Evolutionary conservation across 495 filamentous ascomycete genomes (phyloP), one percentile per base, ranked within the genome.

Genomic region (Penicillium cosmopolitanum): DNA sequence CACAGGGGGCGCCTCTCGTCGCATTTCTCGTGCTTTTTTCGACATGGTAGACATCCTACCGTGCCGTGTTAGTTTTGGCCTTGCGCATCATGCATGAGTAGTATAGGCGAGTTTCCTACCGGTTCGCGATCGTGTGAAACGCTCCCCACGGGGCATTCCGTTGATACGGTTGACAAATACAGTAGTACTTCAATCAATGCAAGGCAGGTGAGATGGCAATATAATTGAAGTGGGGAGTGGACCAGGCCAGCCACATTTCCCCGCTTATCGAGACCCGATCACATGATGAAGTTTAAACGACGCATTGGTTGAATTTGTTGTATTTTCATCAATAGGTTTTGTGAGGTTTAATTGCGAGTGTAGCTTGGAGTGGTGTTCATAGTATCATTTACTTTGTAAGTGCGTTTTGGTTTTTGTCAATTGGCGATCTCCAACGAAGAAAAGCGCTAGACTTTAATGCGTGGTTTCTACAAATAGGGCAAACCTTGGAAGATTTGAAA

Each of bases 21-120:
- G 34, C 68, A 71, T 57, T 71, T 71, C 9, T 65, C 51, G 35
- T 71, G 66, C 31, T 64, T 68, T 19, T 43, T 61, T 36, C 68
- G 66, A 53, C 66, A 71, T 44, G 62, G 51, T 9, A 71, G 61
- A 53, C 68, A 71, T 19, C 66, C 68, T 71, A 34, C 6, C 28
- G 42, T 13, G 12, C 11, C 19, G 19, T 13, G 38, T 66, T 18
- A 66, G 63, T 46, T 18, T 12, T 5, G 23, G n/a, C 36, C 19
- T 16, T 28, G 15, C 36, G 13, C 25, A 18, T 36, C 21, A 23
- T 13, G 7, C 11, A 13, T n/a, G 25, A 34, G 6, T 31, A 34
- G 6, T 31, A 5, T 9, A 10, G n/a, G 16, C 21, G 42, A 47
- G 53, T 11, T 31, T 19, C 10, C 0, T 69, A 71, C 68, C 68